A percentile compares a stretch with the other conserved stretches of the same genome.
phyloP scores from a whole-genome alignment of 2,329 filamentous ascomycete species.

The Trichoderma gracile region DNA sequence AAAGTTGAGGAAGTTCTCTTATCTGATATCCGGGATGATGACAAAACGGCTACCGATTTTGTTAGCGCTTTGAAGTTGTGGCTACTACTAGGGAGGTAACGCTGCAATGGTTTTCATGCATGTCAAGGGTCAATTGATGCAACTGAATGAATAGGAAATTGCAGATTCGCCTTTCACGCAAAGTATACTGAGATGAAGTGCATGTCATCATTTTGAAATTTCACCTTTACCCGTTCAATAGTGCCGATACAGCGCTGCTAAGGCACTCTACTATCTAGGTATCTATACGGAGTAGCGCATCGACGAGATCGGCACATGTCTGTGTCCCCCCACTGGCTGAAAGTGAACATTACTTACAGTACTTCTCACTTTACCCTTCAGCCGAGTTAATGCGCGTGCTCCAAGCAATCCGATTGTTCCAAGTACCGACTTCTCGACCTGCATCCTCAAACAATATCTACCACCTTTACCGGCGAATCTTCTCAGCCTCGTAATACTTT shows the following conservation, averaged over 20 bases:
- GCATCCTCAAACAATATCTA: background rate
- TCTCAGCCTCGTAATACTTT: background rate
- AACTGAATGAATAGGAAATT: too few species aligned
- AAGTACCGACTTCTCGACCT: background rate
- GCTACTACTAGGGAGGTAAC: too few species aligned
- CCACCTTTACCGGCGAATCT: background rate
- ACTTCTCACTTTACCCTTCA: background rate
- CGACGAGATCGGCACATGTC: background rate
- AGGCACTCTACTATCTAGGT: too few species aligned
- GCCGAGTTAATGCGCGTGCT: slow-evolving; percentile 1
- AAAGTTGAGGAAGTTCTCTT: background rate
- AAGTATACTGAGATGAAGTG: too few species aligned
- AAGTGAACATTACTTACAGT: too few species aligned
- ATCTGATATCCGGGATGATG: too few species aligned
- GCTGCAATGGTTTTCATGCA: too few species aligned
- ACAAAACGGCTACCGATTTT: too few species aligned
- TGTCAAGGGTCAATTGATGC: too few species aligned
- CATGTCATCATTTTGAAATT: background rate
- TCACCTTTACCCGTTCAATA: background rate
- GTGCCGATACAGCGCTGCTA: background rate
- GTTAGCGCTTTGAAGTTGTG: too few species aligned
- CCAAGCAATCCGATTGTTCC: background rate
- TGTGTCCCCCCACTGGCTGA: background rate
- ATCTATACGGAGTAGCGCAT: background rate
- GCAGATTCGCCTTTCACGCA: too few species aligned